Conservation (phyloP, 208 protist genomes). For the Naegleria gruberi region DNA sequence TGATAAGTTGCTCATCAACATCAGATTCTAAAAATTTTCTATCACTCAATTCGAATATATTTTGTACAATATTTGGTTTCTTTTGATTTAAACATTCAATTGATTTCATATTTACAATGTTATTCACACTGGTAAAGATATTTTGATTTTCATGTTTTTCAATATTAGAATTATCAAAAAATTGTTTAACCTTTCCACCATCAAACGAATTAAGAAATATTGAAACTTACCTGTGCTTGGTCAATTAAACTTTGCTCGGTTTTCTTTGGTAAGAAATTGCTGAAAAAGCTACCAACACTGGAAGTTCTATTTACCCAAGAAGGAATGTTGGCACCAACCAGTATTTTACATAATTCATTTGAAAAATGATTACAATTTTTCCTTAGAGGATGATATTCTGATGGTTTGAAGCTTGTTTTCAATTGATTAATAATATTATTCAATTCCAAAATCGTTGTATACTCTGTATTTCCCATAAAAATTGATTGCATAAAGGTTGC, state of each 20-base stretch:
- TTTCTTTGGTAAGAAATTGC: background rate
- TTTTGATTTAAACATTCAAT: background rate
- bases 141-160: background rate
- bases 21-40: background rate
- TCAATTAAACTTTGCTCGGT: background rate
- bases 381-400: background rate
- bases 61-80: background rate
- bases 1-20: background rate
- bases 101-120: background rate
- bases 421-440: background rate
- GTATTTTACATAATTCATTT: background rate
- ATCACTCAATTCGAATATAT: background rate
- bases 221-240: background rate
- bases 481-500: background rate
- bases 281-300: background rate
- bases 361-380: slow-evolving; percentile 16
- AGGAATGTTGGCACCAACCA: background rate
- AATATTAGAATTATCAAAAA: background rate
- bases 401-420: background rate
- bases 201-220: no score
- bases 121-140: background rate
- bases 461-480: background rate
- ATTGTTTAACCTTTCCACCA: background rate
- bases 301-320: background rate
- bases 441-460: background rate